A percentile compares a stretch with the other conserved stretches of the same genome.
phyloP scores from a whole-genome alignment of 768 basidiomycete genomes.

The Agaricus blazei region DNA sequence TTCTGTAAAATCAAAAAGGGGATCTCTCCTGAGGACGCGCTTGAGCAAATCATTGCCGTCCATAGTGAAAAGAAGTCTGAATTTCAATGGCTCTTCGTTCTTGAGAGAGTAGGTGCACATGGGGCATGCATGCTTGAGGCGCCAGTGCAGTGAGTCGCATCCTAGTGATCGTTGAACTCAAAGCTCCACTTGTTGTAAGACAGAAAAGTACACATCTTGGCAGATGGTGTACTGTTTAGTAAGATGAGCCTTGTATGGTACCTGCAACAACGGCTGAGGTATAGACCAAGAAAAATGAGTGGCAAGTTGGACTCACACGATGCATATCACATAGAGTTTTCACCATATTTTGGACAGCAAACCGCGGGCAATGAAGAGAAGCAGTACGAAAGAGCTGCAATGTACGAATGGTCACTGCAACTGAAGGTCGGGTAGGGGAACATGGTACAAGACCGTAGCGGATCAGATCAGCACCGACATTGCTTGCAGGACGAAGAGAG shows the following conservation, averaged over 20 bases:
- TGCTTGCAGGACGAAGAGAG: background rate
- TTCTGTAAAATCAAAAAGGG: background rate
- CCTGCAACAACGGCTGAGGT: too few species aligned
- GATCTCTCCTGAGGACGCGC: conserved; percentile 3
- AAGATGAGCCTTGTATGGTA: conserved; percentile 14
- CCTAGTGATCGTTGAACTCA: conserved; percentile 18
- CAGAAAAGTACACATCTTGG: conserved; percentile 20
- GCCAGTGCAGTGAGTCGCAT: conserved; percentile 15
- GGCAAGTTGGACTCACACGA: background rate
- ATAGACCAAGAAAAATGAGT: too few species aligned
- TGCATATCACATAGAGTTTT: conserved; percentile 26
- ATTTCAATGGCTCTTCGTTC: conserved; percentile 16
- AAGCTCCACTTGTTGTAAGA: conserved; percentile 8
- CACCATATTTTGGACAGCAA: conserved; percentile 22
- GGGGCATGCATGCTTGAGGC: conserved; percentile 12
- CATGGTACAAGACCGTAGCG: conserved; percentile 20
- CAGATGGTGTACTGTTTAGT: conserved; percentile 18
- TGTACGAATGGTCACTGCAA: conserved; percentile 16
- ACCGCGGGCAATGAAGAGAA: conserved; percentile 18
- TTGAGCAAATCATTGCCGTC: conserved; percentile 25
- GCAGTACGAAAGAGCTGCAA: conserved; percentile 18
- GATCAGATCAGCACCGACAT: conserved; percentile 14
- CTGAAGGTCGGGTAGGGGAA: conserved; percentile 16
- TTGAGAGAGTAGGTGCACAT: conserved; percentile 17
- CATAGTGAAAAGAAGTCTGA: conserved; percentile 18